These are phyloP conservation scores for Dactylellina sp. DNA, from an alignment of 2,329 filamentous ascomycete species.

Conservation along the genomic window DNA sequence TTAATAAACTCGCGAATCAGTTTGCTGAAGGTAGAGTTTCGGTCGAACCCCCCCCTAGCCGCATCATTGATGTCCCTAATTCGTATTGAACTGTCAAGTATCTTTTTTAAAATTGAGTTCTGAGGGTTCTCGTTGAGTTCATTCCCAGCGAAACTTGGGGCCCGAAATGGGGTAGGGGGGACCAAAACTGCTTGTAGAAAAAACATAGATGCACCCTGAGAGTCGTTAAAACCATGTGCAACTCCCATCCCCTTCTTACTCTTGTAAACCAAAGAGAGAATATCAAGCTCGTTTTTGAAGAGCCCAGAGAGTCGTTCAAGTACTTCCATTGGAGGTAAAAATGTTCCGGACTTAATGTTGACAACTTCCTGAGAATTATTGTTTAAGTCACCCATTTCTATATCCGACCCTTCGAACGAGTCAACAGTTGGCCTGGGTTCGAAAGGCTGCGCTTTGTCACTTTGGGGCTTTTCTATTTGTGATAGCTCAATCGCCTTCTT, in stretches of 20 bases:
- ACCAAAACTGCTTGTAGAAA: constrained; percentile 89
- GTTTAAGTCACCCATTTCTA: constrained; percentile 68
- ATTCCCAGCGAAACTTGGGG: constrained; percentile 81
- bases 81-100: constrained; percentile 78
- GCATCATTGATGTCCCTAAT: constrained; percentile 66
- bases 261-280: constrained; percentile 84
- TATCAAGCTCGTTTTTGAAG: constrained; percentile 87
- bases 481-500: constrained; percentile 25
- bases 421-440: constrained; percentile 65
- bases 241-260: constrained; percentile 71
- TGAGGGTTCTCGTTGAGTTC: constrained; percentile 88
- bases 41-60: constrained; percentile 13
- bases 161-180: constrained; percentile 90
- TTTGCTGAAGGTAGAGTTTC: constrained; percentile 47
- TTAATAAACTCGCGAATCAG: constrained; percentile 60
- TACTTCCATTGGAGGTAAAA: constrained; percentile 82
- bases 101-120: constrained; percentile 80
- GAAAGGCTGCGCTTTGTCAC: constrained; percentile 76
- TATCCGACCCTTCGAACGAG: constrained; percentile 65
- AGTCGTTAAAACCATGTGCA: not conserved
- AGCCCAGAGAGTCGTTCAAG: constrained; percentile 80
- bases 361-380: constrained; percentile 66
- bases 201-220: constrained; percentile 73
- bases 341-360: constrained; percentile 63
- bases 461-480: constrained; percentile 62